Evolutionary conservation across 1,139 yeast species (phyloP), one percentile per base, ranked within the genome.

Genomic region (Arxiozyma bovina): DNA sequence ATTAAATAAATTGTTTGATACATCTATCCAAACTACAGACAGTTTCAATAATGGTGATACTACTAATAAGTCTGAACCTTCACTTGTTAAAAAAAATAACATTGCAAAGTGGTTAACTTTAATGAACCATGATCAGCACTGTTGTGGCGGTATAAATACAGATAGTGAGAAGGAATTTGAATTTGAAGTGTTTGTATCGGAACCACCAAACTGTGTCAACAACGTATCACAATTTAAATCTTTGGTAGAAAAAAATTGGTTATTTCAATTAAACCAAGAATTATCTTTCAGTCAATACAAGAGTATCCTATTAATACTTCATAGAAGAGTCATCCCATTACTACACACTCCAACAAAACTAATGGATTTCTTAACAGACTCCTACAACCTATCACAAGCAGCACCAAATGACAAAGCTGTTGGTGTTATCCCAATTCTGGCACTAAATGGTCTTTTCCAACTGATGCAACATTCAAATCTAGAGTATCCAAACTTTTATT

Each of bases 361-460:
- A 53, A 89, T 93, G 96, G 99, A 93, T 71, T 93, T 91, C 69
- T 75, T 93, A 57, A 89, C 97, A 1, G 96, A 88, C 58, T 84
- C 96, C 4, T 91, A 90, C 68, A 77, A 80, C 47, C 53, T 73
- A 38, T 63, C 67, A 34, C 25, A 22, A 30, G 22, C 17, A 22
- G 22, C 42, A 11, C 54, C 54, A 22, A 51, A 55, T 44, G 53
- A 57, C 15, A 55, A 51, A 57, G 68, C 74, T 48, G 74, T 81
- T 60, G 85, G 83, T 5, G 78, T 85, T 17, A 76, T 88, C 11
- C 87, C 96, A 9, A 80, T 93, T 51, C 73, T 94, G 55, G 87
- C 98, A 4, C 76, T 93, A 61, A 91, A 90, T 68, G 95, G 97
- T 40, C 75, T 93, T 56, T 93, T 89, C 70, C 90, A 84, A 63